Conservation (phyloP, 2,329 filamentous ascomycete species). For the Clarireedia sp. region DNA sequence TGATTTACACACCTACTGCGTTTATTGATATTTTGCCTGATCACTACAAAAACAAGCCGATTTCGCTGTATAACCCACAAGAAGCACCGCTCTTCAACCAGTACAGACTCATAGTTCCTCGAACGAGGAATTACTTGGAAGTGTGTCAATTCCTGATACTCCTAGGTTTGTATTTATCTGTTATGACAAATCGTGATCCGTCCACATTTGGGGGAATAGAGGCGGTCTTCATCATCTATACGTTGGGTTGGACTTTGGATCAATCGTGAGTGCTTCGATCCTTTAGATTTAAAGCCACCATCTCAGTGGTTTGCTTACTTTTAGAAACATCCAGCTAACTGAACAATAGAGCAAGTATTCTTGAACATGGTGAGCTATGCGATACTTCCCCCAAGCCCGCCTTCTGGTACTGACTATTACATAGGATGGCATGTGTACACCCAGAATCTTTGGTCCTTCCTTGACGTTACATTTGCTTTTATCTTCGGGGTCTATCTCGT, state of each 20-base stretch:
- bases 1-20: slow-evolving; percentile 74
- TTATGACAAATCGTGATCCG: slow-evolving; percentile 64
- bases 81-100: slow-evolving; percentile 73
- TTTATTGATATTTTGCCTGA: slow-evolving; percentile 81
- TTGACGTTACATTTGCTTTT: slow-evolving; percentile 69
- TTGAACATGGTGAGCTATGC: slow-evolving; percentile 50
- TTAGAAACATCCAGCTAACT: not conserved
- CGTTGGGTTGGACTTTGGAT: slow-evolving; percentile 56
- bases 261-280: slow-evolving; percentile 46
- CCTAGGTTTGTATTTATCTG: slow-evolving; percentile 58
- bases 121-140: slow-evolving; percentile 69
- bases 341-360: slow-evolving; percentile 44
- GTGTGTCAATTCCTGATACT: slow-evolving; percentile 65
- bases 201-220: slow-evolving; percentile 50
- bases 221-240: slow-evolving; percentile 62
- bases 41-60: slow-evolving; percentile 76
- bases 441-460: slow-evolving; percentile 81
- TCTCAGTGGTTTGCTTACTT: not conserved
- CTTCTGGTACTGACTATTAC: not conserved
- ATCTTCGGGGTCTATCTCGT: slow-evolving; percentile 64
- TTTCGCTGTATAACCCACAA: slow-evolving; percentile 71
- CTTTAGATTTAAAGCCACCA: slow-evolving; percentile 26
- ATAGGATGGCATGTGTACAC: slow-evolving; percentile 67
- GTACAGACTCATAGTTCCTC: slow-evolving; percentile 74
- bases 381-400: not conserved